Percentiles rank a stretch among this genome's conserved stretches.
Conservation (phyloP, 148 eudicot genomes). For the Rhododendron henanense region DNA sequence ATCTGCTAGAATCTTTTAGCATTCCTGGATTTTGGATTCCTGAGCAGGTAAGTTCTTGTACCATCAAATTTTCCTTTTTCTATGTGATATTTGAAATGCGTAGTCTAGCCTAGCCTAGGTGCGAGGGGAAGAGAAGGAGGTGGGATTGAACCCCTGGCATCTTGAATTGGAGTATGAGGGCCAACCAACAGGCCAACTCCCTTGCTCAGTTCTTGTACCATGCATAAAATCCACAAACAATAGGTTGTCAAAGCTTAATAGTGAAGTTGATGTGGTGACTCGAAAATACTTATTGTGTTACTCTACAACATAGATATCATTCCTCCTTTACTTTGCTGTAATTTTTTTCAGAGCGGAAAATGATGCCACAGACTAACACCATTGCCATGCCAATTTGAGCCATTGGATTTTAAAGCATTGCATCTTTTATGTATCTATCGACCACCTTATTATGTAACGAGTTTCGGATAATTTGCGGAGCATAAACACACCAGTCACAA, state of each 20-base stretch:
- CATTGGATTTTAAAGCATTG: background rate
- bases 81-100: background rate
- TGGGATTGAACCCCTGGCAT: background rate
- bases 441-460: background rate
- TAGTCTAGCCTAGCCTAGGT: background rate
- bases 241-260: background rate
- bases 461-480: background rate
- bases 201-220: conserved; percentile 30
- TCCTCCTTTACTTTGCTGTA: background rate
- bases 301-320: background rate
- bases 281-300: background rate
- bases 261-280: background rate
- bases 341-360: background rate
- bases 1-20: conserved; percentile 78
- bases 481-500: background rate
- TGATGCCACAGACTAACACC: background rate
- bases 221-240: background rate
- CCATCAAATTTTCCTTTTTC: background rate
- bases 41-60: conserved; percentile 59
- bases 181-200: background rate
- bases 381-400: background rate
- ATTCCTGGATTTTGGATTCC: conserved; percentile 82
- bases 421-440: background rate
- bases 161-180: background rate
- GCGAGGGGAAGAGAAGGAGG: background rate